Conservation (phyloP, 768 basidiomycete species). For the Mycena sanguinolenta region DNA sequence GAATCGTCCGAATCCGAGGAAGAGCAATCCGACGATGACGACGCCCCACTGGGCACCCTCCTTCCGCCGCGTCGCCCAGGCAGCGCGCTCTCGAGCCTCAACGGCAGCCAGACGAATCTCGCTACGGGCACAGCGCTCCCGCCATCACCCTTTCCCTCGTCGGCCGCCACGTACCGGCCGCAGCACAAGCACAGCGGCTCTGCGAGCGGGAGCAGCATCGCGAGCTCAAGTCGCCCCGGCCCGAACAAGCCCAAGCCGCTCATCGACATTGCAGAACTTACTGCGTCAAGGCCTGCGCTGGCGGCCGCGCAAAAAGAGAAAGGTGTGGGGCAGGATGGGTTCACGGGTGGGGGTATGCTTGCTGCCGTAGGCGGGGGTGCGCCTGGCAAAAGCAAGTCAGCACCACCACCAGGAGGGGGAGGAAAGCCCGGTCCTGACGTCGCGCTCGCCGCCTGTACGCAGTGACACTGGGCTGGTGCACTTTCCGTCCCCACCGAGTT, state of each 20-base stretch:
- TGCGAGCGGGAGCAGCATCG: slow-evolving; percentile 19
- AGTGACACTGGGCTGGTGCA: too few relatives aligned
- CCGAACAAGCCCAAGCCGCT: slow-evolving; percentile 55
- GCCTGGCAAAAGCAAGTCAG: neutral
- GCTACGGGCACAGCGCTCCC: neutral
- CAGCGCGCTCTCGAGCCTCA: slow-evolving; percentile 62
- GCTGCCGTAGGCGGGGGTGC: neutral
- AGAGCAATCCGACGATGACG: slow-evolving; percentile 63
- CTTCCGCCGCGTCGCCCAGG: slow-evolving; percentile 76
- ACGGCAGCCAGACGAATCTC: slow-evolving; percentile 13
- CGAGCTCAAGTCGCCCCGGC: neutral
- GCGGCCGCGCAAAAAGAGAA: neutral
- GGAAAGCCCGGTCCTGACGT: too few relatives aligned
- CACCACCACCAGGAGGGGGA: too few relatives aligned
- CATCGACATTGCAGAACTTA: slow-evolving; percentile 65
- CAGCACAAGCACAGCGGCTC: slow-evolving; percentile 9
- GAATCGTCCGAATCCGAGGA: slow-evolving; percentile 41
- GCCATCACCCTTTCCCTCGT: neutral
- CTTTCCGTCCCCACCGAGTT: too few relatives aligned
- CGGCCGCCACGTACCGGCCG: neutral
- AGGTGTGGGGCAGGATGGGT: slow-evolving; percentile 46
- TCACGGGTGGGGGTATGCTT: slow-evolving; percentile 55
- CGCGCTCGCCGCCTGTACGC: too few relatives aligned
- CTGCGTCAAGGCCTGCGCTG: slow-evolving; percentile 30
- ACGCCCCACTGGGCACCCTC: slow-evolving; percentile 75